These are phyloP conservation scores for Aspergillus quadricinctus DNA, from an alignment of 2,329 filamentous ascomycete genomes.

Conservation along the genomic window DNA sequence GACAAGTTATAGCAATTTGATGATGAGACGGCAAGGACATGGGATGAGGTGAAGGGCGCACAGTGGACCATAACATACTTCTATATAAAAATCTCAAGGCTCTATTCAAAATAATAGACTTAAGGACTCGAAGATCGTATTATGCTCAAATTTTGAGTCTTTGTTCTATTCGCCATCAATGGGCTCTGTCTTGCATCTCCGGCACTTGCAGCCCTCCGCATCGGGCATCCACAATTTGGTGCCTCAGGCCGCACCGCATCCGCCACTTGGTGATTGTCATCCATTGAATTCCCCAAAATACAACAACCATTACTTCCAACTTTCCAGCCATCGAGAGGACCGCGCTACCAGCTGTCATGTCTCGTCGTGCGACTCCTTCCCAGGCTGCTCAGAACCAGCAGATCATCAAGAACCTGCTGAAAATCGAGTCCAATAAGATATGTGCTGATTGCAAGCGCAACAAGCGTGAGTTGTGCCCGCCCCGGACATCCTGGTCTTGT, in stretches of 20 bases:
- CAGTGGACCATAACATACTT: background rate
- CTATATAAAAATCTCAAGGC: background rate
- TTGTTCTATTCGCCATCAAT: constrained; percentile 3
- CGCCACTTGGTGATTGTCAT: constrained; percentile 26
- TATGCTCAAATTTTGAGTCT: background rate
- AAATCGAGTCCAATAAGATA: constrained; percentile 91
- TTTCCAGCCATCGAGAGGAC: constrained; percentile 8
- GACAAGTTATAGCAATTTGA: constrained; percentile 1
- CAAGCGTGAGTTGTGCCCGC: constrained; percentile 65
- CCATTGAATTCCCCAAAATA: constrained; percentile 14
- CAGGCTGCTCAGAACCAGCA: constrained; percentile 88
- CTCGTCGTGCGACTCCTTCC: constrained; percentile 64
- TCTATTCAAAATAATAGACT: background rate
- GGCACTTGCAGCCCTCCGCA: constrained; percentile 21
- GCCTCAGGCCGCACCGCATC: constrained; percentile 25
- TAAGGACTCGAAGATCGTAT: background rate
- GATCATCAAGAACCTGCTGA: constrained; percentile 90
- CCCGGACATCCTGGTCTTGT: constrained; percentile 6
- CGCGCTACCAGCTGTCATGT: constrained; percentile 25
- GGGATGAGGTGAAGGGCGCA: background rate
- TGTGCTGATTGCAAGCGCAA: constrained; percentile 99
- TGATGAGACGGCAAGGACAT: background rate
- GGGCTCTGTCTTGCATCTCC: constrained; percentile 9
- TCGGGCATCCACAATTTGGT: constrained; percentile 10
- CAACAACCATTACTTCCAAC: constrained; percentile 8